Evolutionary conservation across 345 rosid species (phyloP), one percentile per base, ranked within the genome.

Genomic region (Crucihimalaya himalaica): DNA sequence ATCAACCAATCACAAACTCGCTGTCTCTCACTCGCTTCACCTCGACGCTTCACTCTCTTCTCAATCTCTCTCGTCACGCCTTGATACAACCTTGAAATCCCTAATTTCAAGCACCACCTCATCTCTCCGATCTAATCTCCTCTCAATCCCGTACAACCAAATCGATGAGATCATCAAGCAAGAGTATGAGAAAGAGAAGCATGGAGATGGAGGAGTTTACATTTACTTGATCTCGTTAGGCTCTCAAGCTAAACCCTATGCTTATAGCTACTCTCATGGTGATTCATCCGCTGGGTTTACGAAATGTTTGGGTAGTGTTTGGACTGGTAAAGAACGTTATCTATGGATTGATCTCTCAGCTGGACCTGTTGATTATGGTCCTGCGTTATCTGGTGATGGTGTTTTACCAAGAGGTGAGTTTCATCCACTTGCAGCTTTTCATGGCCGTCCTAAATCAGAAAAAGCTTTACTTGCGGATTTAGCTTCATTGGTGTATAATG

Each of bases 331-430:
- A 53, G 97, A 92, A 35, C 81, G 99, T 61, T 95, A 95, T 27
- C 54, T 90, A 42, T 95, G 98, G 98, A 83, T 92, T 71, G 99
- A 92, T 83, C 86, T 95, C 39, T 83, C 84, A 0, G 98, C 99
- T 0, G 99, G 98, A 12, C 99, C 98, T 3, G 94, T 95, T 19
- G 99, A 95, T 63, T 92, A 95, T 10, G 99, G 99, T 6, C 99
- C 99, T 25, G 89, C 85, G 3, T 75, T 95, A 28, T 95, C 99
- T 7, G 99, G 99, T 19, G 99, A 95, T 60, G 99, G 98, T 46
- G 89, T 90, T 51, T 66, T 92, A 35, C 96, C 99, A 0, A 80
- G 88, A 75, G 99, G 99, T 15, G 98, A 95, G 66, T 95, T 92
- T 72, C 99, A 95, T 51, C 98, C 99, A 29, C 80, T 95, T 19